Evolutionary conservation across 352 stramenopile species (phyloP).

Genomic region (Pythium apleroticum): DNA sequence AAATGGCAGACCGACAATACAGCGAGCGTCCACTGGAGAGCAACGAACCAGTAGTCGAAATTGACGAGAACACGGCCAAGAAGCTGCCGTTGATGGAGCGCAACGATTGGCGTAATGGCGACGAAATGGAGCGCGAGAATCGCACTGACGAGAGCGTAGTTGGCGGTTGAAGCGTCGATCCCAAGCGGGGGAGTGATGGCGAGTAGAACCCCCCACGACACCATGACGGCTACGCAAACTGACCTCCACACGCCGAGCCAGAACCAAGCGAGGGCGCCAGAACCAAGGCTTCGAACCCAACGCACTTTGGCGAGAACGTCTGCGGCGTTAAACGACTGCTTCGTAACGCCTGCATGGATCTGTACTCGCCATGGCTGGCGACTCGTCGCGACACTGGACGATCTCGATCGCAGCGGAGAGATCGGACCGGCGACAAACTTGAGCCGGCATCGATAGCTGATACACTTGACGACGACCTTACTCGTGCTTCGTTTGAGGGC

Average conservation of each 20-base stretch:
- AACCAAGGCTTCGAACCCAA: not conserved
- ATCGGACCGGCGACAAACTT: not conserved
- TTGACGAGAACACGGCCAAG: constrained; percentile 3
- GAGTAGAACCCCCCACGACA: not conserved
- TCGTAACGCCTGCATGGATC: not conserved
- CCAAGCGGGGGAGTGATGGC: not conserved
- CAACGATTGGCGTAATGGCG: not conserved
- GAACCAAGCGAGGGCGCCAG: not conserved
- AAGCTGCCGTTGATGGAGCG: constrained; percentile 5
- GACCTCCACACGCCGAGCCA: not conserved
- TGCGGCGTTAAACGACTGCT: not conserved
- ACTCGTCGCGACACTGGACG: not conserved
- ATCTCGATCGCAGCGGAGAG: not conserved
- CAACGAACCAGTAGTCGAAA: constrained; percentile 34
- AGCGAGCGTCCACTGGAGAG: constrained; percentile 12
- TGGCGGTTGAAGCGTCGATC: not conserved
- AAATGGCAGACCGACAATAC: constrained; percentile 24
- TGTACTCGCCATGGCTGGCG: not conserved
- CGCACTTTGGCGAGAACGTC: not conserved
- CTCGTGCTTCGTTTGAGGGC: not conserved
- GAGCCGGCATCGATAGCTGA: constrained; percentile 5
- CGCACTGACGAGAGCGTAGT: not conserved
- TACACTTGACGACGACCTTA: constrained; percentile 8
- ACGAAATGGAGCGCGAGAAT: not conserved
- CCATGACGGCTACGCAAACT: not conserved